Base-by-base conservation (phyloP, 23 red algal genomes). In the Gracilaria gracilis region DNA sequence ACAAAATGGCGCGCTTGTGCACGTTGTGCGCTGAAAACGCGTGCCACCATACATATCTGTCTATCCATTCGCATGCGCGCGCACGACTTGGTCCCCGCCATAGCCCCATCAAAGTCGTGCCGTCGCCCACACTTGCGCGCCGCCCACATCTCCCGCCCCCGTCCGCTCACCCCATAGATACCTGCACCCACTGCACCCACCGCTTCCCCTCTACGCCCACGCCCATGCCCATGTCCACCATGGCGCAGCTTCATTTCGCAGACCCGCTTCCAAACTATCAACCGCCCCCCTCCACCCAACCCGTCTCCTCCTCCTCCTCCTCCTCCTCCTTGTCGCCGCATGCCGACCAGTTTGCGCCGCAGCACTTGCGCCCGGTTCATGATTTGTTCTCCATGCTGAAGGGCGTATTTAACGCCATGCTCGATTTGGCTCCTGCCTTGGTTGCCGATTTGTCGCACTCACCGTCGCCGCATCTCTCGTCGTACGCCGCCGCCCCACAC, bases 241-340 rank as follows among this genome's bases (percentile, higher is more conserved):
- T 90, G 87, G 57, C 87, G 49, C 87, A 90, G 61, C 51, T 90
- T 24, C 67, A 90, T 42, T 90, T 90, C 57, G 64, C 87, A 0
- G 87, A 90, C 74, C 59, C 87, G 9, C 67, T 81, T 37, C 87
- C 73, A 47, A 57, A 51, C 35, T 90, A 80, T 57, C 87, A 81
- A 29, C 71, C 71, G 38, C 76, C 44, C 5, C 66, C 48, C 6
- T 66, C 42, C 42, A 36, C 27, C n/a, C 66, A 31, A 13, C 9
- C 87, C 87, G 27, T 39, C 13, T 5, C 87, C 38, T 19, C 87
- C 67, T 14, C 87, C 73, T 23, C 87, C 85, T 13, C 66, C 19
- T 39, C 61, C 38, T 19, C 87, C 67, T 14, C 87, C 73, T 23
- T 75, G 67, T 13, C 66, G 21, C 37, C 61, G 37, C 35, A 67